phyloP scores from a whole-genome alignment of 371 early-diverging fungal genomes.

The Dinochytrium kinnereticum region DNA sequence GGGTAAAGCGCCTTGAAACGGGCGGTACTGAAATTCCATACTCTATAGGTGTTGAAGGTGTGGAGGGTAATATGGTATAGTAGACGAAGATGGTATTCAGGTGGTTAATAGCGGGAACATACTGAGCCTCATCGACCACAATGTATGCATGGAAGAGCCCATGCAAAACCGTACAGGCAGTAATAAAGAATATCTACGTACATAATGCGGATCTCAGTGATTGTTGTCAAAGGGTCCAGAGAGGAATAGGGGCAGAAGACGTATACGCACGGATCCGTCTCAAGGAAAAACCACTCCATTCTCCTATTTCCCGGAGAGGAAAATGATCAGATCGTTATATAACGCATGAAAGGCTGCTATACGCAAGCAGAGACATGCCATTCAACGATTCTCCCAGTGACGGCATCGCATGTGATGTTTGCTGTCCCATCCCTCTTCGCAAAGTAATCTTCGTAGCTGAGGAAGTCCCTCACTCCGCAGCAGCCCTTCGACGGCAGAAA shows the following conservation, averaged over 20 bases:
- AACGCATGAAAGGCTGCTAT: too few relatives aligned
- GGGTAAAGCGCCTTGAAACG: neutral
- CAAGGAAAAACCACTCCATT: neutral
- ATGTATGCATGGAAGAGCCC: too few relatives aligned
- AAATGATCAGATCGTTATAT: neutral
- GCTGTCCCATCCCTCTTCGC: neutral
- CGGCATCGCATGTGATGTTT: neutral
- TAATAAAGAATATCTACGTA: neutral
- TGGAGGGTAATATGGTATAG: too few relatives aligned
- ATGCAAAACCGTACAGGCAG: neutral
- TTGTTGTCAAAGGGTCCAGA: neutral
- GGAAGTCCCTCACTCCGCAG: neutral
- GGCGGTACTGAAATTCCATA: neutral
- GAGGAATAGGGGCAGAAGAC: neutral
- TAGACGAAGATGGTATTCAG: too few relatives aligned
- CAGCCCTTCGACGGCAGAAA: neutral
- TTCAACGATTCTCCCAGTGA: neutral
- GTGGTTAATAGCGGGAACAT: too few relatives aligned
- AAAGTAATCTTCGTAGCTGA: neutral
- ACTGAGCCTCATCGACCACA: too few relatives aligned
- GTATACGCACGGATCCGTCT: neutral
- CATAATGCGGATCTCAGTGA: neutral
- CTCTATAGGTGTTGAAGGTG: too few relatives aligned
- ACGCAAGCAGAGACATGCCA: too few relatives aligned
- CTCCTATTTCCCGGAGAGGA: neutral